Conservation (phyloP, 768 basidiomycete species). For the Hygrophorus russula region DNA sequence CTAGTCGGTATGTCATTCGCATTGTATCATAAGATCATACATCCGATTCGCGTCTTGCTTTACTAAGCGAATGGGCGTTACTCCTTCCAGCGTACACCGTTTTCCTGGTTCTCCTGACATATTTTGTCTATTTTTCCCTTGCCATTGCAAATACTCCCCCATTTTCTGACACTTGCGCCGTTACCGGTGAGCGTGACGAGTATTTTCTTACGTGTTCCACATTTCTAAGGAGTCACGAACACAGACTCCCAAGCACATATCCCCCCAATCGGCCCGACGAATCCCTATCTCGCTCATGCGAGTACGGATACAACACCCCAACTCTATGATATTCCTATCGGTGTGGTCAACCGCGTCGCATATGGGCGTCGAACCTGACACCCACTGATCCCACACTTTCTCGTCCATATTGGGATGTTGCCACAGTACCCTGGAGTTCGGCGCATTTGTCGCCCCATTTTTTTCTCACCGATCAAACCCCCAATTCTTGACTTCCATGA, state of each 20-base stretch:
- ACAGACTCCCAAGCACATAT: conserved; percentile 49
- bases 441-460: not conserved
- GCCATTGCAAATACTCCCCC: conserved; percentile 62
- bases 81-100: conserved; percentile 72
- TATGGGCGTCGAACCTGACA: conserved; percentile 21
- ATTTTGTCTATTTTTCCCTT: conserved; percentile 66
- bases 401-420: not conserved
- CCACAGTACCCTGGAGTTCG: conserved; percentile 1
- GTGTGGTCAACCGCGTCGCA: conserved; percentile 65
- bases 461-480: too few species aligned
- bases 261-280: conserved; percentile 25
- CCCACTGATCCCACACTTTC: not conserved
- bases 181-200: conserved; percentile 49
- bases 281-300: conserved; percentile 41
- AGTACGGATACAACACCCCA: conserved; percentile 42
- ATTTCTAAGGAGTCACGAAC: not conserved
- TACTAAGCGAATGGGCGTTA: conserved; percentile 70
- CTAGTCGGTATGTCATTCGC: conserved; percentile 51
- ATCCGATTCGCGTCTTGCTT: not conserved
- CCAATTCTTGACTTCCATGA: too few species aligned
- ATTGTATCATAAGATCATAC: not conserved
- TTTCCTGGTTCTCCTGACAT: conserved; percentile 61
- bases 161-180: conserved; percentile 54
- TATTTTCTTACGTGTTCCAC: not conserved
- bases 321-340: conserved; percentile 75